Evolutionary conservation across 345 rosid genomes (phyloP).

Genomic region (Brassica rapa): DNA sequence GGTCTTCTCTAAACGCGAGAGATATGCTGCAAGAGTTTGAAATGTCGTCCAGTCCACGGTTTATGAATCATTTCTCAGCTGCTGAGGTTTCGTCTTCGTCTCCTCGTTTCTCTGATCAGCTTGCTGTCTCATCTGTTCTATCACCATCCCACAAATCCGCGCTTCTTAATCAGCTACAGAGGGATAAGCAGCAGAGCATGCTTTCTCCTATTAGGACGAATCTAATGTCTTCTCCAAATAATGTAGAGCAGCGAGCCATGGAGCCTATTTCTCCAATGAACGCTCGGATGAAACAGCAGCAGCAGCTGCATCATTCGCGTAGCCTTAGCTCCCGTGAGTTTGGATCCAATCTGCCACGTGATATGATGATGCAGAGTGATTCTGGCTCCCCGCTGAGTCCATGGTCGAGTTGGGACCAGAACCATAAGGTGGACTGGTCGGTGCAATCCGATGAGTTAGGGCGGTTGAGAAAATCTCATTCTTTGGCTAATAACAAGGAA

Average conservation of each 20-base stretch:
- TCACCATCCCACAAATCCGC: constrained; percentile 69
- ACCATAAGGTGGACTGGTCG: constrained; percentile 66
- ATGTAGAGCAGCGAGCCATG: constrained; percentile 63
- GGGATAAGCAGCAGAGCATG: constrained; percentile 74
- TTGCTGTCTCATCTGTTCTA: constrained; percentile 55
- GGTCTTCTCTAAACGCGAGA: constrained; percentile 81
- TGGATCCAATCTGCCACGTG: constrained; percentile 52
- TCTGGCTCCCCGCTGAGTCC: constrained; percentile 66
- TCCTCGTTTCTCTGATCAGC: constrained; percentile 61
- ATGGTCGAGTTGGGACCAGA: constrained; percentile 86
- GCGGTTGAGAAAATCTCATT: constrained; percentile 51
- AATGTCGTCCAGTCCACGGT: constrained; percentile 50
- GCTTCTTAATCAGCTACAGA: constrained; percentile 61
- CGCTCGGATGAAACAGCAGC: constrained; percentile 55
- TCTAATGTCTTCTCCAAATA: constrained; percentile 57
- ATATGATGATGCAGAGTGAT: constrained; percentile 25
- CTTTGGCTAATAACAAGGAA: constrained; percentile 58
- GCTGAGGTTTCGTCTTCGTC: constrained; percentile 52
- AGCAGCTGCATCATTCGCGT: constrained; percentile 54
- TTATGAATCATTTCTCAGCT: constrained; percentile 57
- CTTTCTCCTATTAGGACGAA: constrained; percentile 72
- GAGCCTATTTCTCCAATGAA: constrained; percentile 78
- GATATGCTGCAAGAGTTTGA: constrained; percentile 79
- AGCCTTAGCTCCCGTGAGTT: constrained; percentile 69
- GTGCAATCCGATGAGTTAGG: constrained; percentile 59